Evolutionary conservation across 352 stramenopile species (phyloP).

Genomic region (Phytophthora niederhauseri): DNA sequence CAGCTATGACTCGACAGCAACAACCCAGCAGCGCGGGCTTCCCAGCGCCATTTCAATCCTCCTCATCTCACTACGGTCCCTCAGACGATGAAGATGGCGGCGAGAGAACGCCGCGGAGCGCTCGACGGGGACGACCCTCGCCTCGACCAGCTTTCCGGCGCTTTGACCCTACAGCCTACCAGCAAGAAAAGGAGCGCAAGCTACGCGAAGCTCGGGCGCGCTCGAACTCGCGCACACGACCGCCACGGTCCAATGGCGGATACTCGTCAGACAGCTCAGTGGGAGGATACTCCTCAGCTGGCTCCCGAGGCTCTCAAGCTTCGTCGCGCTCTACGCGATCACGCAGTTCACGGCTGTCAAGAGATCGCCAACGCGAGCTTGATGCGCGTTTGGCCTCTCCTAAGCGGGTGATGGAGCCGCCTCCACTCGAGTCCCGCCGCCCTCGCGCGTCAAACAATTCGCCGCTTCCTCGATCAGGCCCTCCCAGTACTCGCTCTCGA

Average conservation of each 20-base stretch:
- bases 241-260: slow-evolving; percentile 33
- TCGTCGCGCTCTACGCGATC: slow-evolving; percentile 52
- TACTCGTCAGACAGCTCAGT: slow-evolving; percentile 72
- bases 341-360: slow-evolving; percentile 44
- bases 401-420: slow-evolving; percentile 35
- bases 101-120: slow-evolving; percentile 8
- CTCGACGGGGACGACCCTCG: slow-evolving; percentile 18
- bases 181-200: slow-evolving; percentile 73
- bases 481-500: slow-evolving; percentile 16
- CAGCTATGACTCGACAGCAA: slow-evolving; percentile 4
- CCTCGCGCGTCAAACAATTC: slow-evolving; percentile 28
- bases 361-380: slow-evolving; percentile 57
- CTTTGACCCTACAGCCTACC: slow-evolving; percentile 86
- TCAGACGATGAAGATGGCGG: slow-evolving; percentile 39
- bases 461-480: slow-evolving; percentile 28
- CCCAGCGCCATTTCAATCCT: slow-evolving; percentile 29
- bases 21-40: slow-evolving; percentile 22
- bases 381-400: slow-evolving; percentile 65
- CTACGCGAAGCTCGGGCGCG: slow-evolving; percentile 44
- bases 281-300: slow-evolving; percentile 71
- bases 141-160: slow-evolving; percentile 51
- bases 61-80: slow-evolving; percentile 32
- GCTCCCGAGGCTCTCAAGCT: slow-evolving; percentile 56
- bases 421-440: slow-evolving; percentile 20
- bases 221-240: slow-evolving; percentile 35